Conservation (phyloP, 345 rosid species). For the Ricinus communis region DNA sequence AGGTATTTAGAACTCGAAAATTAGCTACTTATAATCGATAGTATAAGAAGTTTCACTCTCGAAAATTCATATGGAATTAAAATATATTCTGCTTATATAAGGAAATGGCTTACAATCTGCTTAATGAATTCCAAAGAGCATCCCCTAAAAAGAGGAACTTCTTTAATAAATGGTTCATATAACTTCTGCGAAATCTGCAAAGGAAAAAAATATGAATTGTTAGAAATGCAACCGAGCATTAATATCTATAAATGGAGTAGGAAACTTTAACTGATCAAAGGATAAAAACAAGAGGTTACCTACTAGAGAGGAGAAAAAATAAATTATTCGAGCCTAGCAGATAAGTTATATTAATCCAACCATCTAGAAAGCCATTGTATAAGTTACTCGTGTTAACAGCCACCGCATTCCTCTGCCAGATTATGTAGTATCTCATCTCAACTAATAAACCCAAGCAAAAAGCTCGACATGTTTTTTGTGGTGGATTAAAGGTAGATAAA, state of each 20-base stretch:
- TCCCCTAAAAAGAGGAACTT: slow-evolving; percentile 63
- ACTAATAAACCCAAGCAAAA: background rate
- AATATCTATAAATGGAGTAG: background rate
- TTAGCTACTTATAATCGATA: no score
- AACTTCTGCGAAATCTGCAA: slow-evolving; percentile 72
- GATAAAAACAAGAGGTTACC: background rate
- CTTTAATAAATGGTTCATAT: slow-evolving; percentile 66
- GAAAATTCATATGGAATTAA: background rate
- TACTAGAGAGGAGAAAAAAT: background rate
- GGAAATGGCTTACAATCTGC: slow-evolving; percentile 61
- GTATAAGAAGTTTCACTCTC: background rate
- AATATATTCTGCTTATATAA: background rate
- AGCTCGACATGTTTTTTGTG: no score
- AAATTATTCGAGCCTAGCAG: background rate
- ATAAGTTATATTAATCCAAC: background rate
- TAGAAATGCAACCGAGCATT: background rate
- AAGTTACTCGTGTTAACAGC: background rate
- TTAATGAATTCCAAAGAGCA: slow-evolving; percentile 78
- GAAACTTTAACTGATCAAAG: background rate
- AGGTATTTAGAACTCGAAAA: no score
- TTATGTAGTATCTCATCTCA: background rate
- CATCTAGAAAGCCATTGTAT: background rate
- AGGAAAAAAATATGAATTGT: background rate
- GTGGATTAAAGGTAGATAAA: no score
- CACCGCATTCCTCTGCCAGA: background rate